These are phyloP conservation scores for Rhododendron williamsianum DNA, from an alignment of 148 eudicot species.

Conservation along the genomic window DNA sequence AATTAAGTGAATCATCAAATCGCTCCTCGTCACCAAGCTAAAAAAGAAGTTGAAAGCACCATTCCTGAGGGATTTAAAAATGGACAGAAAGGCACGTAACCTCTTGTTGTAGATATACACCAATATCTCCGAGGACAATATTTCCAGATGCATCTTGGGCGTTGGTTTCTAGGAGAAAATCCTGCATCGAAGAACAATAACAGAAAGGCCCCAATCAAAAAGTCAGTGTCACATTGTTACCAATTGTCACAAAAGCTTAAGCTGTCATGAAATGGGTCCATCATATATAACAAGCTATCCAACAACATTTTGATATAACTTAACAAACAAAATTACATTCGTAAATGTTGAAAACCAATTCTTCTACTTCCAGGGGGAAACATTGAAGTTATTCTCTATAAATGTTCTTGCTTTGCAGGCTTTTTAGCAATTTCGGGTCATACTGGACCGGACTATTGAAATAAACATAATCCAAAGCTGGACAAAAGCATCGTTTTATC, in stretches of 20 bases:
- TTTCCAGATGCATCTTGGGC: slow-evolving; percentile 95
- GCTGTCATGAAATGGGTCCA: background rate
- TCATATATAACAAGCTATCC: background rate
- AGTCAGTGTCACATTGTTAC: background rate
- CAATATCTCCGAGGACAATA: slow-evolving; percentile 66
- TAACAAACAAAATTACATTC: background rate
- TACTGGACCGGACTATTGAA: background rate
- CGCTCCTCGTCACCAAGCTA: background rate
- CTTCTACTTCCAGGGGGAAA: background rate
- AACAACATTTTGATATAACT: background rate
- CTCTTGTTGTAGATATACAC: slow-evolving; percentile 90
- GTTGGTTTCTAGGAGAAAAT: slow-evolving; percentile 70
- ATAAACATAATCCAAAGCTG: background rate
- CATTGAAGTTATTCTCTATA: background rate
- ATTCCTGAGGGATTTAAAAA: background rate
- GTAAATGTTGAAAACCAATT: background rate
- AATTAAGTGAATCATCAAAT: background rate
- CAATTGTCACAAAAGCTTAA: background rate
- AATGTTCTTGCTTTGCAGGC: background rate
- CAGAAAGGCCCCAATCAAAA: background rate
- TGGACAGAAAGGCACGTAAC: slow-evolving; percentile 25
- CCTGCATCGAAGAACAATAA: slow-evolving; percentile 30
- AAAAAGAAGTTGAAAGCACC: background rate
- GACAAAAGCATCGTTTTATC: background rate
- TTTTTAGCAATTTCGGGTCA: background rate